Base-by-base conservation (phyloP, 2,329 filamentous ascomycete genomes). In the Cryphonectria radicalis region DNA sequence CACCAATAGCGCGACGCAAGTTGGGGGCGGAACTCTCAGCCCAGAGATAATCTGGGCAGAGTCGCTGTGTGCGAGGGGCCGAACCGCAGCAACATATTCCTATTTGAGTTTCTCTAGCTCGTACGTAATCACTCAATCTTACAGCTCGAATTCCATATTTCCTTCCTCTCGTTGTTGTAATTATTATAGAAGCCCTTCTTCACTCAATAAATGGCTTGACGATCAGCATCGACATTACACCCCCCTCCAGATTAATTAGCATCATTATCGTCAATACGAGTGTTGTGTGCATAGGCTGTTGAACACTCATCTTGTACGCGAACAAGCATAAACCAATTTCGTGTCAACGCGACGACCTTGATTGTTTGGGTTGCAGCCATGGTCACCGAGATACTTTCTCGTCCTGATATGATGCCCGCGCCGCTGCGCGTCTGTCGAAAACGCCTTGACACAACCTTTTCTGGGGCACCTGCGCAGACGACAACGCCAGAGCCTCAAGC, bases 371-470 rank as follows among this genome's bases (percentile, higher is more conserved):
- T 46, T 19, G 6, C 62, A 46, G 53, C 65, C 28, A 67, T 67
- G 65, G 65, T 32, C 35, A 42, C 25, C 22, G 28, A 59, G 1
- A 43, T 14, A 7, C 22, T 59, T 62, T 40, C 35, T 11, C 37
- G 59, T 25, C 37, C n/a, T 19, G 67, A 68, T 32, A 59, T 59
- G 28, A 53, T 68, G 13, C 67, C 67, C 28, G 67, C 67, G 32
- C 67, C 67, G 22, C 43, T 68, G 4, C 57, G 57, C 22, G 42
- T 68, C 28, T 50, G 14, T 14, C 66, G 25, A 11, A 46, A 68
- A n/a, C 53, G 19, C 5, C 10, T 55, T 4, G 55, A 67, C 13
- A 25, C 32, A 25, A 17, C 19, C 17, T 42, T 40, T 35, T n/a
- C 32, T 22, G 35, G 22, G 22, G 35, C 2, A 25, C 22, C 17